phyloP scores from a whole-genome alignment of 129 eudicot genomes.

The carrot (Daucus carota) region DH1_v3.0 NC_030381.2:49562501-49563000 shows the following conservation, averaged over 20 bases:
- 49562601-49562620: background rate
- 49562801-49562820: constrained; percentile 71
- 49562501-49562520: no score
- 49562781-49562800: constrained; percentile 84
- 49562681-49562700: constrained; percentile 68
- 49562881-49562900: constrained; percentile 54
- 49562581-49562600: background rate
- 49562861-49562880: constrained; percentile 75
- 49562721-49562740: constrained; percentile 72
- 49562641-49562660: no score
- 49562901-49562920: constrained; percentile 80
- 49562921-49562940: constrained; percentile 77
- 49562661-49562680: constrained; percentile 59
- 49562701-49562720: constrained; percentile 62
- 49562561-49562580: background rate
- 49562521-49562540: background rate
- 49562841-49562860: constrained; percentile 88
- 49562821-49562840: constrained; percentile 90
- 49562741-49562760: constrained; percentile 61
- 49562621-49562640: background rate
- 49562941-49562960: constrained; percentile 67
- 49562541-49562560: background rate
- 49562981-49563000: constrained; percentile 38
- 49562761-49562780: constrained; percentile 79
- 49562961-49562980: constrained; percentile 37